Evolutionary conservation across 805 yeast species (phyloP), one percentile per base, ranked within the genome.

Genomic region (Wickerhamomyces subpelliculosus): DNA sequence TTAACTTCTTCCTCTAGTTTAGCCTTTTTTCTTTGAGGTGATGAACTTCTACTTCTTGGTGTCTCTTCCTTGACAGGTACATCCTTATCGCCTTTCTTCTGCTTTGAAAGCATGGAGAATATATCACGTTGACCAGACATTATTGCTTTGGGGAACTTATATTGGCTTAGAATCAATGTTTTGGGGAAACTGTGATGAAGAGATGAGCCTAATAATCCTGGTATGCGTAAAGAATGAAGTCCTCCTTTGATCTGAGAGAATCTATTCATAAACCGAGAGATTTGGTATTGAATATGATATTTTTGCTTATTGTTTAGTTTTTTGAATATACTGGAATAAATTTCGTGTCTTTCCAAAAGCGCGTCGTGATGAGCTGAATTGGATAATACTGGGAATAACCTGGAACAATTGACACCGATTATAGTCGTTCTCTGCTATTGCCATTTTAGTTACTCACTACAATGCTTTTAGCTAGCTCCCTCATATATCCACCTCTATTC

Each of bases 111-210:
- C 55, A 50, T 50, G 12, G 53, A 46, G 34, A 50, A 50, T 13
- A 50, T 50, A 32, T 50, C 55, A 26, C 53, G 34, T 29, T 50
- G 43, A 4, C 44, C 48, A 4, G 47, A 43, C 53, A 48, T 48
- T 17, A 29, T 42, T 36, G 29, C 11, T 10, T 12, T 32, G 34
- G 7, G 40, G 38, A n/a, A n/a, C n/a, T n/a, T n/a, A n/a, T n/a
- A n/a, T n/a, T n/a, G n/a, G n/a, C n/a, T n/a, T n/a, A n/a, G n/a
- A n/a, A n/a, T n/a, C n/a, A n/a, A n/a, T n/a, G n/a, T n/a, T n/a
- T n/a, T n/a, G n/a, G n/a, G n/a, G n/a, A n/a, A n/a, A n/a, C n/a
- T n/a, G n/a, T 27, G 26, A 8, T 29, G 32, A 27, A 25, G 19
- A 9, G 8, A 26, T 31, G 19, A 12, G 30, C 8, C 19, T 14